phyloP scores from a whole-genome alignment of 495 filamentous ascomycete species.

The Hapsidospora chrysogenum region DNA sequence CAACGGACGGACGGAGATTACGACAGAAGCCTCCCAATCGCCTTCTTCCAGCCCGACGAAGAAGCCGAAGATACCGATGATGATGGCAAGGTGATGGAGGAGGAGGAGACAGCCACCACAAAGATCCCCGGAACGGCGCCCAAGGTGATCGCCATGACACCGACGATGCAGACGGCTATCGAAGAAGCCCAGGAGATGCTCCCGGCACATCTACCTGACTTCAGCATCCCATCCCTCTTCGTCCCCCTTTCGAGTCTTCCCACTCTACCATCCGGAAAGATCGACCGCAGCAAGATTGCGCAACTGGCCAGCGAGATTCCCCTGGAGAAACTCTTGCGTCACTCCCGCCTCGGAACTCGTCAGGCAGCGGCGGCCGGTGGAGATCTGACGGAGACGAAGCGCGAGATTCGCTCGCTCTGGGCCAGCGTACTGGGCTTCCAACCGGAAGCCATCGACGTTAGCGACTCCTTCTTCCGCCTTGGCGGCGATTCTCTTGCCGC shows the following conservation, averaged over 20 bases:
- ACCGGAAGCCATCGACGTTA: not conserved
- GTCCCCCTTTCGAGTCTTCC: too few relatives aligned
- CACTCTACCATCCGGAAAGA: not conserved
- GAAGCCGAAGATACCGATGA: not conserved
- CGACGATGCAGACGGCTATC: not conserved
- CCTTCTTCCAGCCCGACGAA: conserved; percentile 5
- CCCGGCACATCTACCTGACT: too few relatives aligned
- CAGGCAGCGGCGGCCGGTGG: not conserved
- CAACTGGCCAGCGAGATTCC: too few relatives aligned
- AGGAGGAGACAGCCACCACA: too few relatives aligned
- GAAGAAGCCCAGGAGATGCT: too few relatives aligned
- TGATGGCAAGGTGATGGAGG: too few relatives aligned
- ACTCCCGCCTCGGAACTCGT: too few relatives aligned
- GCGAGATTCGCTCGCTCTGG: not conserved
- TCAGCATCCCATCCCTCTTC: too few relatives aligned
- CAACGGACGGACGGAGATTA: not conserved
- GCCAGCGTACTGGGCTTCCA: not conserved
- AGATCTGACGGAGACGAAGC: not conserved
- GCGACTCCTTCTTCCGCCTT: not conserved
- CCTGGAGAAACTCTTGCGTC: not conserved
- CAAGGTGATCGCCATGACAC: too few relatives aligned
- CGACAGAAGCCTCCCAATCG: not conserved
- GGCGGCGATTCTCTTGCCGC: not conserved
- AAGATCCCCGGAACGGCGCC: too few relatives aligned
- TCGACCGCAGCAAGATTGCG: too few relatives aligned